Base-by-base conservation (phyloP, 1,284 basidiomycete genomes). In the Tetrapyrgos nigripes region DNA sequence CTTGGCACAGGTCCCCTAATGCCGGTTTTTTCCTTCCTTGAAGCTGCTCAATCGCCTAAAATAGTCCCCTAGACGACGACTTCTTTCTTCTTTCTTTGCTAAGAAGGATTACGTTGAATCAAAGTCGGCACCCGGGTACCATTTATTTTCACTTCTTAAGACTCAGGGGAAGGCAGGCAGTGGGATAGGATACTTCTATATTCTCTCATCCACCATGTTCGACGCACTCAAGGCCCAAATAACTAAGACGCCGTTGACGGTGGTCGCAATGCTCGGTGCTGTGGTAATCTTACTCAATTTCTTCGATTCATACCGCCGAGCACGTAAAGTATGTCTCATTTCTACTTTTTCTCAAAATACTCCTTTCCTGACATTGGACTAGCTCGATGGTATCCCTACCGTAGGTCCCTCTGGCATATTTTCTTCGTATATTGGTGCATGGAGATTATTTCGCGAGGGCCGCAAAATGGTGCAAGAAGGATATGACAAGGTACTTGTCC, bases 391-490 rank as follows among this genome's bases (percentile, higher is more conserved):
- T 29, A 70, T 64, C 17, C 66, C 55, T n/a, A 69, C 66, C 9
- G 59, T 72, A 17, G 70, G 69, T 17, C 60, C 54, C 9, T 43
- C 59, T 13, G 66, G 66, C 4, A 43, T 59, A 3, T 43, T 68
- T 33, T 40, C 57, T 2, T 70, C 69, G 0, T 70, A 67, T 45
- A 50, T 66, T 3, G 62, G 63, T 2, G 68, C 59, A 11, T 37
- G 65, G 10, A 49, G 57, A 46, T 68, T 61, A 40, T 28, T 69
- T 3, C 55, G 58, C 35, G 51, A 69, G 29, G 62, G 58, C 2
- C 40, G 52, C 2, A 55, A 59, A 8, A 55, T 72, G 45, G 51
- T 73, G 10, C 65, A 65, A 47, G 66, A 70, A 44, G 74, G 75
- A 3, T 72, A 69, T 47, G 56, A 68, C 3, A 64, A 70, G 55